Percentiles rank a stretch among this genome's conserved stretches.
Evolutionary conservation across 352 stramenopile genomes (phyloP).

Genomic region (Phytophthora boehmeriae): DNA sequence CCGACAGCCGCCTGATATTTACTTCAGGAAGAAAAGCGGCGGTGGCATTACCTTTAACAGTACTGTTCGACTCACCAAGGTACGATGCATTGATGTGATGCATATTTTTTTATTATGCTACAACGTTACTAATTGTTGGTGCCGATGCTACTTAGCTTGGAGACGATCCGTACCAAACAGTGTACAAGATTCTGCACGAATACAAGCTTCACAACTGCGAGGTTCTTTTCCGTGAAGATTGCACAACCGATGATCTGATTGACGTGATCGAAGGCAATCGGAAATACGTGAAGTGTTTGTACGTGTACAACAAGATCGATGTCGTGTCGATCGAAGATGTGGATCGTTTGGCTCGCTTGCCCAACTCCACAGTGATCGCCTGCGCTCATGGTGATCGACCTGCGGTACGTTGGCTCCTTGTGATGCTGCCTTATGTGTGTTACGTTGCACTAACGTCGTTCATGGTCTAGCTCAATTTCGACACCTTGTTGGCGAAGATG

Average conservation of each 20-base stretch:
- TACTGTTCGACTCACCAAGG: conserved; percentile 95
- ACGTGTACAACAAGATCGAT: conserved; percentile 99
- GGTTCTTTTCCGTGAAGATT: conserved; percentile 97
- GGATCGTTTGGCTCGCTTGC: conserved; percentile 95
- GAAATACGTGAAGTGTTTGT: conserved; percentile 99
- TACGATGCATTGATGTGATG: conserved; percentile 33
- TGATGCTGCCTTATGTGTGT: not conserved
- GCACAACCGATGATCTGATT: conserved; percentile 97
- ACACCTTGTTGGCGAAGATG: conserved; percentile 90
- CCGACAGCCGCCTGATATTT: conserved; percentile 96
- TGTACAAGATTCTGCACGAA: conserved; percentile 93
- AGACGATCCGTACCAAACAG: conserved; percentile 87
- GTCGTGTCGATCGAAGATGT: conserved; percentile 99
- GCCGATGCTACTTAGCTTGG: conserved; percentile 51
- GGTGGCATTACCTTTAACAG: conserved; percentile 96
- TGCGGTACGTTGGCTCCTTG: conserved; percentile 46
- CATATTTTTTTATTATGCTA: conserved; percentile 4
- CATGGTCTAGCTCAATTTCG: conserved; percentile 95
- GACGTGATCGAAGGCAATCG: conserved; percentile 99
- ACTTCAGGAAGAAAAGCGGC: conserved; percentile 94
- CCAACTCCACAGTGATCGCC: conserved; percentile 96
- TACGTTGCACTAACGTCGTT: conserved; percentile 5
- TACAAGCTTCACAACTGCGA: conserved; percentile 99
- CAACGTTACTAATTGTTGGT: not conserved
- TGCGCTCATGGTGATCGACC: conserved; percentile 84